Conservation (phyloP, 768 basidiomycete species). For the Russula earlei region DNA sequence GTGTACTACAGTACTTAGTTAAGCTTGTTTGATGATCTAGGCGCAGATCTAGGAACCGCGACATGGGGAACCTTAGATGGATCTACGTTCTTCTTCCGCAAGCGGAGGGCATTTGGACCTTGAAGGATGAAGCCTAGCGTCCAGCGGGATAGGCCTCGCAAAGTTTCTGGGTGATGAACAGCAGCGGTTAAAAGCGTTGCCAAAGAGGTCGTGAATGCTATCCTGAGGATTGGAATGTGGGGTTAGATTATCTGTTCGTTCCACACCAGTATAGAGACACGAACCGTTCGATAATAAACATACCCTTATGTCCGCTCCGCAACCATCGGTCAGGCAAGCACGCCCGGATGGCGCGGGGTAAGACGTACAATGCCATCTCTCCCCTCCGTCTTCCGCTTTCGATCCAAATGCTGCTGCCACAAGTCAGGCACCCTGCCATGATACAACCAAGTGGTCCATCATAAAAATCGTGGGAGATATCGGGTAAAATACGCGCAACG, state of each 20-base stretch:
- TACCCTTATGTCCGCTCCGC: conserved; percentile 33
- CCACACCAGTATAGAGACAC: conserved; percentile 19
- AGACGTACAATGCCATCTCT: conserved; percentile 73
- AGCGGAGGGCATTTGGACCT: conserved; percentile 46
- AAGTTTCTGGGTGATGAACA: conserved; percentile 47
- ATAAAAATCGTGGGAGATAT: conserved; percentile 68
- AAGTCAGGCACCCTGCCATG: conserved; percentile 55
- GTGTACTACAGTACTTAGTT: not conserved
- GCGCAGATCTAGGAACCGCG: not conserved
- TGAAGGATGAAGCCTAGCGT: conserved; percentile 55
- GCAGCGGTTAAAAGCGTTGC: conserved; percentile 57
- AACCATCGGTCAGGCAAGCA: conserved; percentile 50
- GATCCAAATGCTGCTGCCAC: conserved; percentile 71
- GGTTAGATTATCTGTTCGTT: not conserved
- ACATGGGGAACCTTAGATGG: conserved; percentile 17
- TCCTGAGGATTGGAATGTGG: conserved; percentile 28
- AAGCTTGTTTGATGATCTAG: not conserved
- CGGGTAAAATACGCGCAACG: conserved; percentile 53
- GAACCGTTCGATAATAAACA: conserved; percentile 46
- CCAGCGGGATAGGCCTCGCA: conserved; percentile 71
- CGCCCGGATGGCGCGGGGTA: conserved; percentile 60
- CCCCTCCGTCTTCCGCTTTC: conserved; percentile 63
- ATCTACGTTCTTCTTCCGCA: conserved; percentile 24
- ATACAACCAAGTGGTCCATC: conserved; percentile 68
- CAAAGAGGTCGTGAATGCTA: conserved; percentile 53